Conservation (phyloP, 441 rosid species). For the Populus hybrid region DNA sequence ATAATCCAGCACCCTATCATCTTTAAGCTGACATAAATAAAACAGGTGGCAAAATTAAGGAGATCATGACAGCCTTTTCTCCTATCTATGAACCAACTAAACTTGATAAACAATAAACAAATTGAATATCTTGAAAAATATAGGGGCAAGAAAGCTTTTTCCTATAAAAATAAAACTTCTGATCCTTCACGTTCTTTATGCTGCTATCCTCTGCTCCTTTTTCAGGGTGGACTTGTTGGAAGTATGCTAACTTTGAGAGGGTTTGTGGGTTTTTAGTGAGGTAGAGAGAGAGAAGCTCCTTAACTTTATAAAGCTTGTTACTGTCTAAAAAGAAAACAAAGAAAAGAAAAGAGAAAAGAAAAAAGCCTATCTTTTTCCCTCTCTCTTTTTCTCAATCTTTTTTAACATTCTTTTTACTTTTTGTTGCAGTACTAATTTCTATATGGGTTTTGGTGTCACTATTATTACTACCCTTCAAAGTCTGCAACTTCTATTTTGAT, state of each 20-base stretch:
- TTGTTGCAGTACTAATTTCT: neutral
- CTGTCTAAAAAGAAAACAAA: neutral
- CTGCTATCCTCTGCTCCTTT: slow-evolving; percentile 29
- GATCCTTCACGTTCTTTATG: slow-evolving; percentile 52
- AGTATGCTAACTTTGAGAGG: slow-evolving; percentile 14
- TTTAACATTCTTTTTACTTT: slow-evolving; percentile 20
- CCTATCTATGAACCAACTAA: neutral
- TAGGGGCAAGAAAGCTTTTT: neutral
- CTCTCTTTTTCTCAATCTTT: slow-evolving; percentile 6
- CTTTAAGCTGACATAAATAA: too few species aligned
- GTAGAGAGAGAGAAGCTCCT: neutral
- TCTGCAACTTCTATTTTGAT: slow-evolving; percentile 8
- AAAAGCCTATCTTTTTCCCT: slow-evolving; percentile 10
- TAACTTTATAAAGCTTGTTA: slow-evolving; percentile 12
- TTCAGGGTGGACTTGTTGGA: slow-evolving; percentile 11
- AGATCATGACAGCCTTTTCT: neutral
- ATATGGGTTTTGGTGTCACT: slow-evolving; percentile 27
- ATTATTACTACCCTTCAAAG: slow-evolving; percentile 10
- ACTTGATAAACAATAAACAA: neutral
- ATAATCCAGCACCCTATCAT: neutral
- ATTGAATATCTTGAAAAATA: neutral
- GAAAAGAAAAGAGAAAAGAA: neutral
- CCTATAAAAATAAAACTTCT: slow-evolving; percentile 19
- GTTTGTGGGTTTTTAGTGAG: slow-evolving; percentile 31
- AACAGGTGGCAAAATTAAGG: slow-evolving; percentile 18